Evolutionary conservation across 2,329 filamentous ascomycete species (phyloP).

Genomic region (Phaeosphaeriaceae sp.): DNA sequence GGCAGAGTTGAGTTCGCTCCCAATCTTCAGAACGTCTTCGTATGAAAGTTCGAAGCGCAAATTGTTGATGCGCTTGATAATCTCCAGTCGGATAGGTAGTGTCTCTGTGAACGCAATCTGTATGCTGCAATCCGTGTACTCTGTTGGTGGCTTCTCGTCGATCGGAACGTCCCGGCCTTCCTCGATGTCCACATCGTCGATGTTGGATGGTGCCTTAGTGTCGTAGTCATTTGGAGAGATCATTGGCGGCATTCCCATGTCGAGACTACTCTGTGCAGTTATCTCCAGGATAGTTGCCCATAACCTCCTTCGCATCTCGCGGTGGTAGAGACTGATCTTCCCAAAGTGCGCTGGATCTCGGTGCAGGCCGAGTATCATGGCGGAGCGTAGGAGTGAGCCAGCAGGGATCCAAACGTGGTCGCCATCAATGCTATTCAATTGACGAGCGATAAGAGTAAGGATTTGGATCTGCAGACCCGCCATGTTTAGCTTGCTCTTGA

Average conservation of each 20-base stretch:
- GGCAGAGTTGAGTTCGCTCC: conserved; percentile 28
- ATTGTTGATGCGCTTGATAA: conserved; percentile 43
- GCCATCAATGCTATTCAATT: conserved; percentile 44
- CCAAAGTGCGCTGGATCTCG: conserved; percentile 47
- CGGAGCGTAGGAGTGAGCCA: conserved; percentile 47
- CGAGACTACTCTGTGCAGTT: conserved; percentile 45
- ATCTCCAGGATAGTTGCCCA: conserved; percentile 47
- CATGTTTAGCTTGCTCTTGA: conserved; percentile 60
- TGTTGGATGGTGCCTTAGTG: conserved; percentile 46
- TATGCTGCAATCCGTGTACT: conserved; percentile 48
- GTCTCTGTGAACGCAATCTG: conserved; percentile 45
- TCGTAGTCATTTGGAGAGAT: conserved; percentile 48
- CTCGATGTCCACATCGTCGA: conserved; percentile 50
- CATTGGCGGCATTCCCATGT: conserved; percentile 47
- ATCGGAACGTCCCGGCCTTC: conserved; percentile 33
- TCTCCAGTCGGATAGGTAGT: conserved; percentile 45
- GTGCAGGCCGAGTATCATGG: conserved; percentile 52
- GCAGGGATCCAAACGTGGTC: conserved; percentile 49
- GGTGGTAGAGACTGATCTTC: conserved; percentile 43
- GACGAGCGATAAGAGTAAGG: conserved; percentile 47
- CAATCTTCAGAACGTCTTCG: conserved; percentile 34
- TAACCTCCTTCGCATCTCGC: conserved; percentile 48
- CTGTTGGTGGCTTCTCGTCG: conserved; percentile 23
- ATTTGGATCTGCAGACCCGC: conserved; percentile 58
- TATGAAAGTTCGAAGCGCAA: conserved; percentile 41